Base-by-base conservation (phyloP, 495 filamentous ascomycete species). In the Parachaetomium inaequale region DNA sequence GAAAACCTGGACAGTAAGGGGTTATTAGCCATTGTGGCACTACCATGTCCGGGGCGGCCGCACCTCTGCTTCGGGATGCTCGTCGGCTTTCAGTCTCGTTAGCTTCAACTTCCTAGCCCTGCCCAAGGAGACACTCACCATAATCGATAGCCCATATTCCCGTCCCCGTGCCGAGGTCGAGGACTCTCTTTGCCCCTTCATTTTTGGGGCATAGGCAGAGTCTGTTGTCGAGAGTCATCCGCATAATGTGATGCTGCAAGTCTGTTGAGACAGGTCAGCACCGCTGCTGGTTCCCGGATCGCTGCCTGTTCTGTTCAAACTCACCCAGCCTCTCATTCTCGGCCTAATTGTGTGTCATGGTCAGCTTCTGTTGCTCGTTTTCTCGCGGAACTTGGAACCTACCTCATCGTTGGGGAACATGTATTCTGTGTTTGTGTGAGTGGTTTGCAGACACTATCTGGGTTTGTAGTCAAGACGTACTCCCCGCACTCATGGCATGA, bases 401-500 rank as follows among this genome's bases (percentile, higher is more conserved):
- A 47, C 45, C 1, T 47, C 12, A 15, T 47, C 45, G 11, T 26
- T 47, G 45, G 45, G 45, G 3, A 47, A 25, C 21, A 47, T 10
- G 5, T 47, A 47, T 15, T 47, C 45, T 47, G 23, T 12, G 10
- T 14, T 2, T 19, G 4, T 1, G 23, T 47, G 3, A 43, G 40
- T 15, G n/a, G 3, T 8, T 43, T 21, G 4, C 5, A 40, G 36
- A 2, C 14, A n/a, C 36, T 21, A 3, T 21, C 10, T 0, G 45
- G 11, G 23, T 26, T 25, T 6, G 2, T 12, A 14, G 21, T 21
- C 36, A 26, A 43, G 12, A 40, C 45, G 0, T 47, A 47, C 45
- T 72, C 26, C 72, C 75, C 26, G 72, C 70, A 62, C 76, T 76
- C 58, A 72, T 73, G n/a, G 75, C 70, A 69, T 79, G 78, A 38